These are phyloP conservation scores for Sporothrix dimorphospora DNA, from an alignment of 2,329 filamentous ascomycete species.

Conservation along the genomic window DNA sequence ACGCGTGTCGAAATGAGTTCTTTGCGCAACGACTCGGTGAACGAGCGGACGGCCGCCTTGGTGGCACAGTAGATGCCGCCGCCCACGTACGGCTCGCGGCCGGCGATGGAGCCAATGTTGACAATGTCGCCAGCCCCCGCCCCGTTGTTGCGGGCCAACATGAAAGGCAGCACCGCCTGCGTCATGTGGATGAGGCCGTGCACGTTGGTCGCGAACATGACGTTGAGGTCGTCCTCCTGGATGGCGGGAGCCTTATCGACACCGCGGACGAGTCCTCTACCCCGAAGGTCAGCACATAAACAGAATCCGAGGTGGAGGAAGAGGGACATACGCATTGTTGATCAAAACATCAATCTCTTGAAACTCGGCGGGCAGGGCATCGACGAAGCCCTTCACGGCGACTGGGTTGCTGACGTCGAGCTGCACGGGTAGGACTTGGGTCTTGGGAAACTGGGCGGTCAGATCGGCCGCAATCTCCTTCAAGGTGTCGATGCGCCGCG, in stretches of 20 bases:
- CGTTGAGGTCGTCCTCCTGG: conserved; percentile 74
- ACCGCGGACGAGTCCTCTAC: conserved; percentile 83
- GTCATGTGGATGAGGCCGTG: conserved; percentile 96
- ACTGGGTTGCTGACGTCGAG: conserved; percentile 83
- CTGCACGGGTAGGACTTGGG: conserved; percentile 80
- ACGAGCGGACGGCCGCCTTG: conserved; percentile 84
- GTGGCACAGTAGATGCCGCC: conserved; percentile 92
- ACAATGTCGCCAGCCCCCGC: conserved; percentile 90
- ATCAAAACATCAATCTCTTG: conserved; percentile 84
- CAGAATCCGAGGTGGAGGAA: background rate
- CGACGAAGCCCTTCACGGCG: conserved; percentile 74
- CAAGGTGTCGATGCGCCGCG: conserved; percentile 79
- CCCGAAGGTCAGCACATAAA: background rate
- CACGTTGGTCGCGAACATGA: conserved; percentile 93
- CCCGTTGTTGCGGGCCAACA: conserved; percentile 68
- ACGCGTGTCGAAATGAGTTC: conserved; percentile 84
- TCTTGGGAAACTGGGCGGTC: conserved; percentile 74
- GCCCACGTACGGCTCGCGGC: conserved; percentile 80
- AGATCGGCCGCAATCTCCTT: conserved; percentile 78
- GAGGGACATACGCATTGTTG: conserved; percentile 81
- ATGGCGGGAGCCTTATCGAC: conserved; percentile 86
- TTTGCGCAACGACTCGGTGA: conserved; percentile 79
- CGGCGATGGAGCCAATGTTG: conserved; percentile 89
- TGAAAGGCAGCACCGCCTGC: conserved; percentile 82
- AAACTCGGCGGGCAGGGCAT: conserved; percentile 76